Conservation (phyloP, 73 alveolate genomes). For the Paramecium caudatum region DNA sequence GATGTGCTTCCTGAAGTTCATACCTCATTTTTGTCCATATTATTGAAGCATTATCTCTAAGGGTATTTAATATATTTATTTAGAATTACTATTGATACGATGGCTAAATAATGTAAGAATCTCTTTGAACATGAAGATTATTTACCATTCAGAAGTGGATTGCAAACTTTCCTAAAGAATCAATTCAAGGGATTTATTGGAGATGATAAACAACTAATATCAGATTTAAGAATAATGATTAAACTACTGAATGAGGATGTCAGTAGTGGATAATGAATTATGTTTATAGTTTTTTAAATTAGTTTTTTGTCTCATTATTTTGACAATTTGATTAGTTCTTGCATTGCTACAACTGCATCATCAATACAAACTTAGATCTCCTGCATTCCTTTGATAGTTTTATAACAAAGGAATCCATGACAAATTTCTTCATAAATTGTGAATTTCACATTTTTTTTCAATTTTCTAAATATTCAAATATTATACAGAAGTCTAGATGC, state of each 20-base stretch:
- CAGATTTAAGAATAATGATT: conserved; percentile 10
- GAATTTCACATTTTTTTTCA: conserved; percentile 56
- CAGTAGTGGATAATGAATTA: background rate
- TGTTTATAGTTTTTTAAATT: background rate
- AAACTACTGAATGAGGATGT: conserved; percentile 35
- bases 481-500: conserved; percentile 69
- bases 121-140: conserved; percentile 60
- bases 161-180: conserved; percentile 5
- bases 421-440: conserved; percentile 67
- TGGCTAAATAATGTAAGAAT: conserved; percentile 52
- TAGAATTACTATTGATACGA: conserved; percentile 19
- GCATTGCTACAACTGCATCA: conserved; percentile 29
- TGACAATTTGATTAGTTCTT: conserved; percentile 28
- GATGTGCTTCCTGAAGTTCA: background rate
- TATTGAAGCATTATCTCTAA: background rate
- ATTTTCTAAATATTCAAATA: conserved; percentile 35
- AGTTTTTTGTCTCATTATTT: background rate
- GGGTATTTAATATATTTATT: background rate
- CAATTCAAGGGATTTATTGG: conserved; percentile 2
- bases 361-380: conserved; percentile 70
- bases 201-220: background rate
- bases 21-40: background rate
- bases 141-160: conserved; percentile 49
- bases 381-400: conserved; percentile 72
- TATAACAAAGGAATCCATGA: conserved; percentile 71